Evolutionary conservation across 2,329 filamentous ascomycete species (phyloP), one percentile per base, ranked within the genome.

Genomic region (Pseudocercospora macadamiae): DNA sequence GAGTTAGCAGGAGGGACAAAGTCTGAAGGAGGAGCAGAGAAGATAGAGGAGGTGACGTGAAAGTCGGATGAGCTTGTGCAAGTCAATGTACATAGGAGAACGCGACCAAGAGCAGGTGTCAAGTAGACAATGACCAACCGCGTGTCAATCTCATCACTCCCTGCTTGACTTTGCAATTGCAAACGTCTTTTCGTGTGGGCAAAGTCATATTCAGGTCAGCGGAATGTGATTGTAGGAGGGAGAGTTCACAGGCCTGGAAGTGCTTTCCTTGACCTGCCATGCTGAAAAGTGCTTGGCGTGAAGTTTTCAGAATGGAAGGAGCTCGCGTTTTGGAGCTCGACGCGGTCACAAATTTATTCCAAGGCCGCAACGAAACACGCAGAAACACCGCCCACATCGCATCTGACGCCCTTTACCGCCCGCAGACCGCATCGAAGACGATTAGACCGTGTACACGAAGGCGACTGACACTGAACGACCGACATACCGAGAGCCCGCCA

Each of bases 401-500:
- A 16, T 16, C 7, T 16, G 6, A 39, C 6, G 3, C 7, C 23
- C 23, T 1, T 25, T 6, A 6, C 42, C 12, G 19, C 3, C 23
- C 21, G 18, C n/a, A 45, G 9, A 45, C 9, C 42, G 42, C 42
- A 45, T 45, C 14, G 19, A 25, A 26, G 9, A 25, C 42, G 42
- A 18, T 14, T 12, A 3, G 3, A 26, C 19, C 8, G 4, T 21
- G 1, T 25, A 26, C 19, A 16, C 7, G 2, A n/a, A 2, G n/a
- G 7, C 3, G 19, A 36, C 48, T 3, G 1, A n/a, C 25, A 9
- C 48, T 51, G 48, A 34, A 51, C n/a, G 30, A 18, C 14, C 3
- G 10, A 18, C n/a, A 14, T 9, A 21, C 28, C 26, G 10, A 37
- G 28, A 51, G 61, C 64, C 68, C 55, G 61, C 62, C 66, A 99